Conservation (phyloP, 2,329 filamentous ascomycete species). For the Fusarium sambucinum region DNA sequence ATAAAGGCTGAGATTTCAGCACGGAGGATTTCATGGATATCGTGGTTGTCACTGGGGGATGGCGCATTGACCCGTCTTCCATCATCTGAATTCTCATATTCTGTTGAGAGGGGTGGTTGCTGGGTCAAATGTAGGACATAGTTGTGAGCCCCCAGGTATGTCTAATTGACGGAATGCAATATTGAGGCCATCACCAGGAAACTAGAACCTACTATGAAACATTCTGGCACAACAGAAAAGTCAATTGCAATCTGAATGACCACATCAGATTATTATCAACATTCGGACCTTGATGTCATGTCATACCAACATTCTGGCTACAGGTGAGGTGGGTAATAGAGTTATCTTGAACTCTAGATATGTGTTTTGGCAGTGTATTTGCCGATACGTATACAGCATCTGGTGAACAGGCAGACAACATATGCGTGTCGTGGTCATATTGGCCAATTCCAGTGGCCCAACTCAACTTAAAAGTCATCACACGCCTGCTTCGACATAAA, state of each 20-base stretch:
- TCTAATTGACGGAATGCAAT: constrained; percentile 26
- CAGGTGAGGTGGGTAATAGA: background rate
- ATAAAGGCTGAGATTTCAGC: constrained; percentile 2
- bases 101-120: constrained; percentile 6
- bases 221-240: constrained; percentile 19
- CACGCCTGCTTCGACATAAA: background rate
- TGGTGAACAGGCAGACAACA: background rate
- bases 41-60: background rate
- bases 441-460: background rate
- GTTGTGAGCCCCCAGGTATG: background rate
- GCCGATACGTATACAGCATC: background rate
- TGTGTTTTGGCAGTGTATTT: background rate
- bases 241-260: background rate
- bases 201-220: constrained; percentile 19
- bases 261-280: background rate
- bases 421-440: background rate
- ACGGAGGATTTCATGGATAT: constrained; percentile 1
- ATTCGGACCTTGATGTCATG: background rate
- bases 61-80: background rate
- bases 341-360: background rate
- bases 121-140: constrained; percentile 6
- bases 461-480: constrained; percentile 1
- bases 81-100: background rate
- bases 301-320: background rate
- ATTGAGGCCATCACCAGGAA: constrained; percentile 7